These are phyloP conservation scores for Sporothrix sp. DNA, from an alignment of 2,329 filamentous ascomycete species.

Conservation along the genomic window DNA sequence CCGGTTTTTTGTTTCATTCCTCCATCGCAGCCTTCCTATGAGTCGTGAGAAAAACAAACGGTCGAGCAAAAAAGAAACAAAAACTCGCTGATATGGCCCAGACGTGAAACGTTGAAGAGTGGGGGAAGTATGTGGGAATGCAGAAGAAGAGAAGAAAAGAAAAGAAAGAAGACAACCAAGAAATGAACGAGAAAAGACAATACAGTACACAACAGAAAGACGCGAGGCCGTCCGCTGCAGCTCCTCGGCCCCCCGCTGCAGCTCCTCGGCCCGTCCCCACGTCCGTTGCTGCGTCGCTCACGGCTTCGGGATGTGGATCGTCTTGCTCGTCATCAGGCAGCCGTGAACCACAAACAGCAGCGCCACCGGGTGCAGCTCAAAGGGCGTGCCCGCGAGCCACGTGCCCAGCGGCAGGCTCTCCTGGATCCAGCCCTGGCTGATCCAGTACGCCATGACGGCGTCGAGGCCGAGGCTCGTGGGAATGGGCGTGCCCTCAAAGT, in stretches of 20 bases:
- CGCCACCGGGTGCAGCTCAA: constrained; percentile 80
- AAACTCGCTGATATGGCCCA: constrained; percentile 2
- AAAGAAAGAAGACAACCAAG: neutral
- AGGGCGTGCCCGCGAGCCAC: constrained; percentile 51
- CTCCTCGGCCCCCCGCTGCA: too few species aligned
- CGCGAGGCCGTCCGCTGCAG: too few species aligned
- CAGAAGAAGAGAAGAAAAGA: neutral
- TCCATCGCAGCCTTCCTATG: neutral
- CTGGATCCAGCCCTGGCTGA: constrained; percentile 68
- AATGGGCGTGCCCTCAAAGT: constrained; percentile 96
- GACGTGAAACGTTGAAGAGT: constrained; percentile 1
- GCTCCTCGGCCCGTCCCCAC: too few species aligned
- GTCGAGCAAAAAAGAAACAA: neutral
- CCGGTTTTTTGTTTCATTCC: neutral
- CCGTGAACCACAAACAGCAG: constrained; percentile 79
- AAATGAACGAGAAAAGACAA: neutral
- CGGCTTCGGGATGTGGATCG: constrained; percentile 87
- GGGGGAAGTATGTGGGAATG: neutral
- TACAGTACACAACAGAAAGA: neutral
- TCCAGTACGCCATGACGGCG: constrained; percentile 81
- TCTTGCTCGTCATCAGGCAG: constrained; percentile 91
- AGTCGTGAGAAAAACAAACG: neutral
- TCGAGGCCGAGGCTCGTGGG: constrained; percentile 79
- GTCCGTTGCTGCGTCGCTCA: too few species aligned
- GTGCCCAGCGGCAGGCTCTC: constrained; percentile 69